Base-by-base conservation (phyloP, 768 basidiomycete species). In the Leccinum ochraceum region DNA sequence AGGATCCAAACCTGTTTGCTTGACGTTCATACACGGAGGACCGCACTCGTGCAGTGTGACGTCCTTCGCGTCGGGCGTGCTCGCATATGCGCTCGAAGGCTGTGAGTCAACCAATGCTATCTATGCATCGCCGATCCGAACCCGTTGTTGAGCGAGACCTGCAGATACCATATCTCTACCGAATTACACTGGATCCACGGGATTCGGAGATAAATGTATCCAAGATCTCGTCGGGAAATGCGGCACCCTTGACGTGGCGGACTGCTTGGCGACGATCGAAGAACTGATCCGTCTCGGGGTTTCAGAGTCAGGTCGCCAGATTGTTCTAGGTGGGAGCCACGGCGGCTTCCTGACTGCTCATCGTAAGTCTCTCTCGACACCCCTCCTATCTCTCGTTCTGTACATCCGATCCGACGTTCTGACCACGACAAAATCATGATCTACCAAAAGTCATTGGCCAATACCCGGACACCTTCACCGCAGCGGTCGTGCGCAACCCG, bases 101-200 rank as follows among this genome's bases (percentile, higher is more conserved):
- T 89, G 88, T 89, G 69, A 72, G 83, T 53, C 14, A 24, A 13
- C 24, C 24, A n/a, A 49, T 17, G 11, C 22, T 44, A 28, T 13
- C 17, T 9, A 28, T 53, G 22, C 22, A 49, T 44, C 24, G 1
- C 36, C 42, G 4, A n/a, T 42, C 14, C 17, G 17, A 17, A n/a
- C 51, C 16, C 5, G 11, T 26, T 14, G 24, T 32, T 60, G 39
- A 54, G 66, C 6, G 1, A 11, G 4, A 20, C 8, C 53, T 44
- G 6, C 14, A 86, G 89, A 86, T 65, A 85, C 83, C 0, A 59
- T 89, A 6, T 85, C 84, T 1, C 60, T 81, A 13, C 83, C 84
- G 0, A 89, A 89, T 69, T 90, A 90, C 67, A 86, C 83, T 0
- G 89, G 89, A 0, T 86, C 86, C 1, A 71, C 80, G 34, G 89